phyloP scores from a whole-genome alignment of 2,329 filamentous ascomycete species.

The Ophiostoma ulmi region DNA sequence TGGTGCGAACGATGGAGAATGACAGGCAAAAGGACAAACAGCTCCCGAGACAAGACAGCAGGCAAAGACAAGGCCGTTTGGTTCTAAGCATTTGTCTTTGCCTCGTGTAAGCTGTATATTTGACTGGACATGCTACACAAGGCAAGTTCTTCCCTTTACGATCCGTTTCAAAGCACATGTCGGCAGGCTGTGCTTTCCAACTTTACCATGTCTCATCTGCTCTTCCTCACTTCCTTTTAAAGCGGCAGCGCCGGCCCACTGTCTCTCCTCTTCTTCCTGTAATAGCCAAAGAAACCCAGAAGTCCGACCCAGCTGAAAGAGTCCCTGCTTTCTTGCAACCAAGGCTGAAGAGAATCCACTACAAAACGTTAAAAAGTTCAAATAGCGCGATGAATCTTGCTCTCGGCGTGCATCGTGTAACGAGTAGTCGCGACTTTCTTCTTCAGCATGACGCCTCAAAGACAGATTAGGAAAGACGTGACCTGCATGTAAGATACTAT shows the following conservation, averaged over 20 bases:
- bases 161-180: neutral
- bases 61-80: neutral
- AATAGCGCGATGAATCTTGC: conserved; percentile 2
- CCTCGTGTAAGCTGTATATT: neutral
- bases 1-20: neutral
- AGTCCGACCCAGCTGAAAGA: conserved; percentile 22
- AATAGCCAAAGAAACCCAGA: neutral
- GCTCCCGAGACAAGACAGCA: neutral
- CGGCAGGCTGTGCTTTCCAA: neutral
- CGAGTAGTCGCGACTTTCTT: conserved; percentile 9
- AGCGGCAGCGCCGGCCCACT: neutral
- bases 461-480: neutral
- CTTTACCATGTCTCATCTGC: neutral
- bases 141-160: neutral
- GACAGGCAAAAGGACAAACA: conserved; percentile 6
- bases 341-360: neutral
- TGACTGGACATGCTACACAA: neutral
- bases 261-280: neutral
- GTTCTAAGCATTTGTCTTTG: neutral
- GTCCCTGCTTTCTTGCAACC: conserved; percentile 3
- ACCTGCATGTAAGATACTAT: neutral
- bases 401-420: neutral
- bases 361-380: neutral
- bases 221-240: neutral
- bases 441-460: neutral